phyloP scores from a whole-genome alignment of 2,329 filamentous ascomycete genomes.

The Nothomitra cinnamomea region DNA sequence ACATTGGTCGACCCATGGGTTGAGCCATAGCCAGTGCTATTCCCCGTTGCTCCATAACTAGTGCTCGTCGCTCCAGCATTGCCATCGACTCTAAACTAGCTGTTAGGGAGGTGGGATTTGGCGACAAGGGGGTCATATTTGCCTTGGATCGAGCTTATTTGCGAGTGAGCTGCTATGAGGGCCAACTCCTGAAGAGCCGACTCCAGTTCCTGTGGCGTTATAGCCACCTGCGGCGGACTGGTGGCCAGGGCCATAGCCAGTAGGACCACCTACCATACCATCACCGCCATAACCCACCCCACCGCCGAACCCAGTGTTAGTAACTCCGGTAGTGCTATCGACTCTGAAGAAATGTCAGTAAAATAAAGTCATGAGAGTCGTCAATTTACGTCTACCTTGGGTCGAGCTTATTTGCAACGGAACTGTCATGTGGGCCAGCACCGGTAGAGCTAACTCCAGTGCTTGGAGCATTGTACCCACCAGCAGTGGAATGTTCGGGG shows the following conservation, averaged over 20 bases:
- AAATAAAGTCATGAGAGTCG: not conserved
- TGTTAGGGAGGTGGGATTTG: not conserved
- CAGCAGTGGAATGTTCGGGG: not conserved
- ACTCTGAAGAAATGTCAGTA: not conserved
- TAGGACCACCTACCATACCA: not conserved
- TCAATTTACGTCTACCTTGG: not conserved
- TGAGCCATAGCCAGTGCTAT: not conserved
- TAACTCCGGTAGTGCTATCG: not conserved
- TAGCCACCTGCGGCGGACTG: no score
- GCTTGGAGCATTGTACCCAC: not conserved
- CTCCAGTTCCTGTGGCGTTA: not conserved
- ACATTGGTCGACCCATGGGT: constrained; percentile 3
- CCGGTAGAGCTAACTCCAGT: not conserved
- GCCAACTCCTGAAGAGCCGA: constrained; percentile 4
- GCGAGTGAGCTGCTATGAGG: constrained; percentile 7
- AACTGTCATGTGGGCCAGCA: constrained; percentile 2
- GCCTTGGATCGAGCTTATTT: constrained; percentile 2
- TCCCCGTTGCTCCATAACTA: not conserved
- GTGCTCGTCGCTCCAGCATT: not conserved
- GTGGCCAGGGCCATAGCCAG: no score
- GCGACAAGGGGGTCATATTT: not conserved
- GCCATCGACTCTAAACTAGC: not conserved
- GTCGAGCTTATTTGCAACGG: constrained; percentile 6
- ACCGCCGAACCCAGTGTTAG: not conserved
- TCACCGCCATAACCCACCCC: not conserved